Percentiles rank a stretch among this genome's conserved stretches.
Evolutionary conservation across 1,284 basidiomycete species (phyloP).

Genomic region (Microbotryomycetes sp.): DNA sequence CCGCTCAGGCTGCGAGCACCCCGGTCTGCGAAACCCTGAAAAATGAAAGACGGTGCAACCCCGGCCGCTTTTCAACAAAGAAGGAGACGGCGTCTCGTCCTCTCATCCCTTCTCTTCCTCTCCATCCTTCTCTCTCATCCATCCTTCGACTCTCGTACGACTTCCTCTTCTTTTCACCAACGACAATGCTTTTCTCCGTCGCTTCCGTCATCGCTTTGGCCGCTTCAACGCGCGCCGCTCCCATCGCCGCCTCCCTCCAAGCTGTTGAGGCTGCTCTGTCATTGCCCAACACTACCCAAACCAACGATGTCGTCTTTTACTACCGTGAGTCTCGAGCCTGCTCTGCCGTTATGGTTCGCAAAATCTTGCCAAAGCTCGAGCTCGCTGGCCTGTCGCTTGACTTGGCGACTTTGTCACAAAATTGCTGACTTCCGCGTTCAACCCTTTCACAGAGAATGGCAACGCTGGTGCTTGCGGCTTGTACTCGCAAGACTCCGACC

Average conservation of each 20-base stretch:
- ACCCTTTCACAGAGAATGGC: constrained; percentile 14
- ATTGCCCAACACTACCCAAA: constrained; percentile 27
- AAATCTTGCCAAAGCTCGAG: no score
- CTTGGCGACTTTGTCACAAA: background rate
- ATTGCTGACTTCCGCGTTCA: background rate
- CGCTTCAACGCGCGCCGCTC: constrained; percentile 5
- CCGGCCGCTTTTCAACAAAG: background rate
- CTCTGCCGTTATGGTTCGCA: background rate
- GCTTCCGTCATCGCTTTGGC: constrained; percentile 23
- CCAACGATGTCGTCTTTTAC: constrained; percentile 13
- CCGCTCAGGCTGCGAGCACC: background rate
- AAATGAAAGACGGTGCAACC: background rate
- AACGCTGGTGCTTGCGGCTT: constrained; percentile 30
- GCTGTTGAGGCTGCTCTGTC: constrained; percentile 11
- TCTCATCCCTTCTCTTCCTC: background rate
- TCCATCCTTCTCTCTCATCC: background rate
- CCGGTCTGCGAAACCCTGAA: background rate
- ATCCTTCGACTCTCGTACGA: background rate
- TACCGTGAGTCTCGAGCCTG: constrained; percentile 9
- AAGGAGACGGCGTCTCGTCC: background rate
- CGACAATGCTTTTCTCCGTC: constrained; percentile 11
- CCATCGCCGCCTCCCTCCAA: background rate
- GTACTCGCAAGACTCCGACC: constrained; percentile 16
- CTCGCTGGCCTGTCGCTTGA: background rate
- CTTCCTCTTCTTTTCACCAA: no score